Evolutionary conservation across 306 rosid species (phyloP).

Genomic region (Quercus aquifolioides): DNA sequence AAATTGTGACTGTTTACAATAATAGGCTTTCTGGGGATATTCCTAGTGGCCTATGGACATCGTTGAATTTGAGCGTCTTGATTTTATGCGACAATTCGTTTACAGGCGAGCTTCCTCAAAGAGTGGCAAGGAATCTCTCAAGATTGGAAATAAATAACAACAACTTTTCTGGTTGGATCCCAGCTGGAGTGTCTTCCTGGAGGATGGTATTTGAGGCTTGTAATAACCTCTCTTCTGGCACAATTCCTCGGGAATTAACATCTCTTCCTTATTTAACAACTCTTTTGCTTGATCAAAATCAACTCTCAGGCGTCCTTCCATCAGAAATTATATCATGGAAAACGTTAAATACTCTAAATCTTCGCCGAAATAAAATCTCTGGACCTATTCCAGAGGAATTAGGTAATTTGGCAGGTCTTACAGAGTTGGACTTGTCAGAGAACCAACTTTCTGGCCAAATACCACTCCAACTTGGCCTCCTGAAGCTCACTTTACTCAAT

Average conservation of each 20-base stretch:
- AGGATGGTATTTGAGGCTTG: conserved; percentile 41
- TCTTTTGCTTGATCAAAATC: conserved; percentile 51
- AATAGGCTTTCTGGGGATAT: conserved; percentile 51
- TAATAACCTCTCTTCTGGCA: conserved; percentile 50
- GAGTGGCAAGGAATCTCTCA: conserved; percentile 31
- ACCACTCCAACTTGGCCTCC: conserved; percentile 28
- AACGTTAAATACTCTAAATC: conserved; percentile 32
- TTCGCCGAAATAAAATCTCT: conserved; percentile 43
- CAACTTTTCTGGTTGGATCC: conserved; percentile 54
- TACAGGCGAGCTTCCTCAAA: conserved; percentile 57
- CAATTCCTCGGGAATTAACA: conserved; percentile 55
- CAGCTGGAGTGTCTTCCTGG: conserved; percentile 51
- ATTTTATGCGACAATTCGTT: conserved; percentile 41
- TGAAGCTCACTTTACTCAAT: conserved; percentile 20
- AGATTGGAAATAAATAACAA: conserved; percentile 49
- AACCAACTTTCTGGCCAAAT: conserved; percentile 63
- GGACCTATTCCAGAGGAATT: conserved; percentile 47
- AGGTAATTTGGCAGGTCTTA: conserved; percentile 40
- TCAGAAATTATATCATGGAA: conserved; percentile 41
- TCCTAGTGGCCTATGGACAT: conserved; percentile 73
- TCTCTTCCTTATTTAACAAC: conserved; percentile 26
- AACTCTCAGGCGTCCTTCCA: conserved; percentile 48
- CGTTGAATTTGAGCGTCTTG: conserved; percentile 23
- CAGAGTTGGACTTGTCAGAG: conserved; percentile 53
- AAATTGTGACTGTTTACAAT: conserved; percentile 10